Conservation (phyloP, 192 early-diverging fungal genomes). For the Coemansia sp. region DNA sequence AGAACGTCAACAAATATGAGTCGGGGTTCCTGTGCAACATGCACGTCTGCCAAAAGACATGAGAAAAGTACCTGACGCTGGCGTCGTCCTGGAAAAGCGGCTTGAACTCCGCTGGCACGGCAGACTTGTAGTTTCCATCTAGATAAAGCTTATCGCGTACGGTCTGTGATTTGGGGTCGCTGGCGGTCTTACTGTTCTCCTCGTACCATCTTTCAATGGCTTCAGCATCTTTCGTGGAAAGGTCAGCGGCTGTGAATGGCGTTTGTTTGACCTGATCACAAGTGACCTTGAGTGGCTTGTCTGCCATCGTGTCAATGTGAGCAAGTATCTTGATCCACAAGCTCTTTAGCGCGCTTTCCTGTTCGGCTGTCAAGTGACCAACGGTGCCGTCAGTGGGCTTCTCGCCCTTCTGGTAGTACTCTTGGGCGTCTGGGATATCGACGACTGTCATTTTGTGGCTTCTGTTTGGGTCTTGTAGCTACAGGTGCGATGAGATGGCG, state of each 20-base stretch:
- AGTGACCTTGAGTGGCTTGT: slow-evolving; percentile 34
- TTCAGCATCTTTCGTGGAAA: not conserved
- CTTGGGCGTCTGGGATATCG: slow-evolving; percentile 14
- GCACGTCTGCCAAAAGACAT: slow-evolving; percentile 41
- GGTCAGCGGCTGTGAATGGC: not conserved
- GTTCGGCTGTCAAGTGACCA: slow-evolving; percentile 21
- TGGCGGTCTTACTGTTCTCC: slow-evolving; percentile 17
- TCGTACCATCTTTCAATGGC: slow-evolving; percentile 36
- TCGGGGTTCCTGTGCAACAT: slow-evolving; percentile 60
- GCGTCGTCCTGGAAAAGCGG: slow-evolving; percentile 36
- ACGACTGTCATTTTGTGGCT: slow-evolving; percentile 14
- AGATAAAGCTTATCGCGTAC: slow-evolving; percentile 39
- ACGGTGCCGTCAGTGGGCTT: slow-evolving; percentile 19
- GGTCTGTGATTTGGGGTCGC: slow-evolving; percentile 21
- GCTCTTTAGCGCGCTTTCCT: slow-evolving; percentile 33
- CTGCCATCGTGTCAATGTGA: slow-evolving; percentile 21
- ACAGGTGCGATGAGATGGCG: not conserved
- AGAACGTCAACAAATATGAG: slow-evolving; percentile 65
- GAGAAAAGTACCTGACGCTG: slow-evolving; percentile 18
- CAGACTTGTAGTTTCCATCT: slow-evolving; percentile 18
- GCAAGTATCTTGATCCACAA: slow-evolving; percentile 34
- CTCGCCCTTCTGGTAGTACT: slow-evolving; percentile 24
- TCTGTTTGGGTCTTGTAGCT: not conserved
- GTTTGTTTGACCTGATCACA: slow-evolving; percentile 13
- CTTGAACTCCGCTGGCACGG: slow-evolving; percentile 23